Percentiles rank a stretch among this genome's conserved stretches.
These are phyloP conservation scores for Trichoderma cornu-damae DNA, from an alignment of 2,329 filamentous ascomycete genomes.

Conservation along the genomic window DNA sequence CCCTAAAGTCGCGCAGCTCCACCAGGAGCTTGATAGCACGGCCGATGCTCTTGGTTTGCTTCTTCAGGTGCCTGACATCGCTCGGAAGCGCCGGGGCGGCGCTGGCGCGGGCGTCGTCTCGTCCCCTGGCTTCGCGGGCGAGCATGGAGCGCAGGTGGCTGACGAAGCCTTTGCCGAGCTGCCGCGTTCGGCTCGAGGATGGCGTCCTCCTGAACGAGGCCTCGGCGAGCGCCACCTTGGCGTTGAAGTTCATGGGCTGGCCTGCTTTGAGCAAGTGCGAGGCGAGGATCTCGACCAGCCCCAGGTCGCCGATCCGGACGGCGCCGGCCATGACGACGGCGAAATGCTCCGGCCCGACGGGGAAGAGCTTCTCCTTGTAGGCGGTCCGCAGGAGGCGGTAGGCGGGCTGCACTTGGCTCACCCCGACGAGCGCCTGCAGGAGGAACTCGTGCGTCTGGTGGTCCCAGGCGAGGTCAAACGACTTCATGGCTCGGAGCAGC, in stretches of 20 bases:
- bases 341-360: constrained; percentile 46
- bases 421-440: constrained; percentile 45
- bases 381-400: constrained; percentile 44
- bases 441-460: constrained; percentile 47
- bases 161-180: constrained; percentile 29
- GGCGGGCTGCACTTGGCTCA: constrained; percentile 47
- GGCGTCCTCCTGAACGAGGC: constrained; percentile 30
- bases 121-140: background rate
- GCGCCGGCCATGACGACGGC: constrained; percentile 50
- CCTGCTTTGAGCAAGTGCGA: constrained; percentile 40
- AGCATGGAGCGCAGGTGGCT: constrained; percentile 27
- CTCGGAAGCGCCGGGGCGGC: constrained; percentile 11
- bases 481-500: constrained; percentile 46
- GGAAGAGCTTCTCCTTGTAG: constrained; percentile 40
- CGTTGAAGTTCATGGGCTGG: constrained; percentile 40
- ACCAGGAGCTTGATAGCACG: constrained; percentile 34
- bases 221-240: constrained; percentile 41
- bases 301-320: constrained; percentile 41
- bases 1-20: constrained; percentile 42
- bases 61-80: constrained; percentile 24
- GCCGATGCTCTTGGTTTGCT: constrained; percentile 30
- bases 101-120: background rate
- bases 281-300: constrained; percentile 39
- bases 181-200: constrained; percentile 25
- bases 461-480: constrained; percentile 44